phyloP scores from a whole-genome alignment of 2,329 filamentous ascomycete genomes.

The Ramularia endophylla region DNA sequence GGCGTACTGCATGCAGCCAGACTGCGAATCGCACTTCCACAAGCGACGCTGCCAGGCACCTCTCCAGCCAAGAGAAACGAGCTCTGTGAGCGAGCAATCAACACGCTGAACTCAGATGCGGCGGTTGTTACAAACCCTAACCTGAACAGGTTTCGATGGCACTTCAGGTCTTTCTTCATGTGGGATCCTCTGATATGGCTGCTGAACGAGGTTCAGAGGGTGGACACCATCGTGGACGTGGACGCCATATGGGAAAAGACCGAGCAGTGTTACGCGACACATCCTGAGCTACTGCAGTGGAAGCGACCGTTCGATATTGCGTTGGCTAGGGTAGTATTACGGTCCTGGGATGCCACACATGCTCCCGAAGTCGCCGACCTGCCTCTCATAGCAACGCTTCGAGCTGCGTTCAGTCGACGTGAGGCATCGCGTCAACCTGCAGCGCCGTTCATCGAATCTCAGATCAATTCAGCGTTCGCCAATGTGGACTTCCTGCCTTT shows the following conservation, averaged over 20 bases:
- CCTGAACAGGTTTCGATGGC: slow-evolving; percentile 46
- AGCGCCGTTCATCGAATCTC: no score
- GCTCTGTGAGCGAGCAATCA: slow-evolving; percentile 37
- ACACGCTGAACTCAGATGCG: slow-evolving; percentile 38
- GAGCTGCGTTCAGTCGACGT: slow-evolving; percentile 9
- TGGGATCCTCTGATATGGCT: slow-evolving; percentile 36
- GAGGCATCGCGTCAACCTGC: slow-evolving; percentile 10
- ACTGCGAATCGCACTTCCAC: slow-evolving; percentile 42
- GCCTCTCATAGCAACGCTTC: slow-evolving; percentile 10
- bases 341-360: slow-evolving; percentile 37
- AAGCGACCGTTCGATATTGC: slow-evolving; percentile 39
- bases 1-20: slow-evolving; percentile 40
- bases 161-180: slow-evolving; percentile 47
- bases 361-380: slow-evolving; percentile 7
- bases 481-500: no score
- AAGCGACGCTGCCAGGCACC: slow-evolving; percentile 25
- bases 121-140: slow-evolving; percentile 35
- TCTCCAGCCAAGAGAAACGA: slow-evolving; percentile 33
- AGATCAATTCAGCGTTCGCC: no score
- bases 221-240: slow-evolving; percentile 17
- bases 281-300: slow-evolving; percentile 35
- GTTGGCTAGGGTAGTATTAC: slow-evolving; percentile 38
- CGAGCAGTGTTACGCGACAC: slow-evolving; percentile 38
- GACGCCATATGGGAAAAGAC: slow-evolving; percentile 40
- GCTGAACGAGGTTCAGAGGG: slow-evolving; percentile 29